These are phyloP conservation scores for Candida alai DNA, from an alignment of 805 yeast genomes.

Conservation along the genomic window DNA sequence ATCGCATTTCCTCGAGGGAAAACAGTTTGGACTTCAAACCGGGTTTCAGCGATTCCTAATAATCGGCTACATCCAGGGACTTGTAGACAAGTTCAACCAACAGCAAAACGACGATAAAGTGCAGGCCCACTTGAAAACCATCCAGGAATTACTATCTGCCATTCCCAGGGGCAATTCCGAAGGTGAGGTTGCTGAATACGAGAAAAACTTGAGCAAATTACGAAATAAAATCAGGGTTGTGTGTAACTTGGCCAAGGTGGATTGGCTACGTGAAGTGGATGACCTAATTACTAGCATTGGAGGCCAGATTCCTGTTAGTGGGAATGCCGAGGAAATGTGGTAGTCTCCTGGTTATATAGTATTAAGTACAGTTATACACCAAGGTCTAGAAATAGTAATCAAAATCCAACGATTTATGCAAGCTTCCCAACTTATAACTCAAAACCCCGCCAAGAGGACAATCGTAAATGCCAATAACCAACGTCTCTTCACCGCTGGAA, in stretches of 20 bases:
- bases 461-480: conserved; percentile 55
- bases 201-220: conserved; percentile 48
- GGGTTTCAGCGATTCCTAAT: conserved; percentile 68
- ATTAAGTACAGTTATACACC: not conserved
- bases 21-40: conserved; percentile 77
- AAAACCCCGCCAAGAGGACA: conserved; percentile 55
- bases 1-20: conserved; percentile 76
- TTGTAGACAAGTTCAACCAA: conserved; percentile 38
- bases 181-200: conserved; percentile 52
- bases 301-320: conserved; percentile 34
- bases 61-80: conserved; percentile 63
- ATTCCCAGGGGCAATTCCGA: conserved; percentile 43
- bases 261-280: conserved; percentile 30
- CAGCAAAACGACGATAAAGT: conserved; percentile 1
- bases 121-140: conserved; percentile 20
- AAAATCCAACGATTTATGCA: conserved; percentile 34
- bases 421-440: conserved; percentile 40
- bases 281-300: conserved; percentile 33
- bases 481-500: conserved; percentile 41
- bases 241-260: conserved; percentile 27
- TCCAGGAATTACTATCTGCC: conserved; percentile 25
- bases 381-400: conserved; percentile 26
- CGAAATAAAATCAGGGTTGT: conserved; percentile 60
- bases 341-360: conserved; percentile 12
- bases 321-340: conserved; percentile 43